These are phyloP conservation scores for Paxillus ammoniavirescens DNA, from an alignment of 768 basidiomycete species.

Conservation along the genomic window DNA sequence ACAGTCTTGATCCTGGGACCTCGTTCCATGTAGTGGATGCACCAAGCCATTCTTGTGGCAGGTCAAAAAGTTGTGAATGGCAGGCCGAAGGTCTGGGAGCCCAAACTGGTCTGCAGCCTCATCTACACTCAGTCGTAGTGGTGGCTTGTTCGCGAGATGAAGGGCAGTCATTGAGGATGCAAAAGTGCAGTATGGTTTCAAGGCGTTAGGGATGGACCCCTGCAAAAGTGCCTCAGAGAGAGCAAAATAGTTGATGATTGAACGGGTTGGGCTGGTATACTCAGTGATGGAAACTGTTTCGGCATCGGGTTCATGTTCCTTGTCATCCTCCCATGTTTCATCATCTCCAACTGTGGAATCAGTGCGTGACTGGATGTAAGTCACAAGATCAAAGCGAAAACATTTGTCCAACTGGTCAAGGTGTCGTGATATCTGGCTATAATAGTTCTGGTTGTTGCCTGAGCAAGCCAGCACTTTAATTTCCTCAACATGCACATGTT, in stretches of 20 bases:
- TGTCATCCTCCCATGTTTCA: background rate
- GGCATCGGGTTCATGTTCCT: background rate
- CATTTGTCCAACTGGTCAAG: background rate
- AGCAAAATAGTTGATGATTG: background rate
- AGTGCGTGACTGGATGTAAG: background rate
- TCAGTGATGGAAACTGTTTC: background rate
- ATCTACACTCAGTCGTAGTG: background rate
- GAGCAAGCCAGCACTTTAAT: constrained; percentile 1
- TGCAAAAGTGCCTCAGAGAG: background rate
- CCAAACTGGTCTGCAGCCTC: background rate
- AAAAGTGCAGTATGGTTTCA: constrained; percentile 1
- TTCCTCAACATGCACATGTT: background rate
- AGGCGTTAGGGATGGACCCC: background rate
- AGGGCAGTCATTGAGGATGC: background rate
- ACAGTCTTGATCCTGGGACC: no score
- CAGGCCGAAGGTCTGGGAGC: background rate
- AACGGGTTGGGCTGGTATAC: background rate
- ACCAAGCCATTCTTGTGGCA: no score
- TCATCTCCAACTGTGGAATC: background rate
- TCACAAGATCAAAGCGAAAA: background rate
- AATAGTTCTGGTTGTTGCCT: constrained; percentile 1
- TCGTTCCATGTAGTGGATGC: no score
- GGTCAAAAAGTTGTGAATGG: background rate
- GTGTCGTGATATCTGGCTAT: background rate
- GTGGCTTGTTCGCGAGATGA: constrained; percentile 4